Base-by-base conservation (phyloP, 2,329 filamentous ascomycete species). In the Ophiostoma novo-ulmi region DNA sequence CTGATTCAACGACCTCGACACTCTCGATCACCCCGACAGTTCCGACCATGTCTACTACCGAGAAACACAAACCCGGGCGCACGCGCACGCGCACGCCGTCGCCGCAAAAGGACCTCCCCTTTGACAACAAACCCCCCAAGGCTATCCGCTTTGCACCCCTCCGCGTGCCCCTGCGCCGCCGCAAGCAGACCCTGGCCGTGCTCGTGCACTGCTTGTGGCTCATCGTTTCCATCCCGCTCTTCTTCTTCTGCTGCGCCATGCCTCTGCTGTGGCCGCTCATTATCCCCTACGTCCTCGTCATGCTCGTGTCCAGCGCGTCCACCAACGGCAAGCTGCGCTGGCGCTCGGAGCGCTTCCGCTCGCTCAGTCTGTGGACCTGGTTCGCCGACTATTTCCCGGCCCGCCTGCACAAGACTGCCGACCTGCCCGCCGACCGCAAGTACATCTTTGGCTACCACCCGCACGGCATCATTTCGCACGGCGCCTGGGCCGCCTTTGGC, bases 371-470 rank as follows among this genome's bases (percentile, higher is more conserved):
- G 64, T 99, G 94, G 94, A 91, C 87, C 52, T 86, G 96, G 65
- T 98, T 97, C 78, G 93, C 92, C 36, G 91, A 88, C 20, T 99
- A 98, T 82, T 99, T 96, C 77, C 95, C 95, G 4, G 92, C 93
- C 67, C 87, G 87, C 71, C 85, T 99, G 55, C 93, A 98, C 81
- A 92, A 95, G 74, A 95, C 92, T 4, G 86, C 91, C 74, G 85
- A 90, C 71, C 86, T 99, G 7, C 87, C 91, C 31, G 86, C 93
- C 0, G 93, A 90, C 1, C 85, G 93, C 73, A 97, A 97, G 80
- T 99, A 98, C 81, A 93, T 99, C 73, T 93, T 99, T 76, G 94
- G 94, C 64, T 98, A 98, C 79, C 95, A 98, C 76, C 95, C 95
- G 0, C 95, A 99, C 78, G 74, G 95, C 35, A 98, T 99, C 79